These are phyloP conservation scores for Solanum dulcamara DNA, from an alignment of 257 asterid species.

Conservation along the genomic window DNA sequence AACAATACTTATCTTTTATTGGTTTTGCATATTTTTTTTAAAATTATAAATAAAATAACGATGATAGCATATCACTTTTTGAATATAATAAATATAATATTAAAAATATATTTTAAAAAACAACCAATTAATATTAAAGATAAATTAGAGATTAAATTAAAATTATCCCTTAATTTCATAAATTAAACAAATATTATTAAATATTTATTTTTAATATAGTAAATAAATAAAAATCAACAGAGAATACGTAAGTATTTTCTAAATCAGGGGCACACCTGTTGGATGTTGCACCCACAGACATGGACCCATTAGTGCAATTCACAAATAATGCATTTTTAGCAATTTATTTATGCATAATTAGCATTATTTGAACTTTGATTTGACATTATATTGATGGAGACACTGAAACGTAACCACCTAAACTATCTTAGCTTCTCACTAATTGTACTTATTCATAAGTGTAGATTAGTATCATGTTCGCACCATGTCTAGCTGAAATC, in stretches of 20 bases:
- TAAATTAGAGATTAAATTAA: too few relatives aligned
- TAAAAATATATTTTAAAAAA: too few relatives aligned
- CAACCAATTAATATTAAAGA: too few relatives aligned
- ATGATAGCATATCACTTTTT: too few relatives aligned
- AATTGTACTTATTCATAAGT: neutral
- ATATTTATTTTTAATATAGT: too few relatives aligned
- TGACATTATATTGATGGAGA: neutral
- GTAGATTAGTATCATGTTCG: neutral
- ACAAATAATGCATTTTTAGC: neutral
- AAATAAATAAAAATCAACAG: too few relatives aligned
- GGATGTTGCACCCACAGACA: neutral
- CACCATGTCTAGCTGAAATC: neutral
- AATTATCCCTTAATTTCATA: too few relatives aligned
- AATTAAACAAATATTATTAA: too few relatives aligned
- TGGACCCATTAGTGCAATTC: neutral
- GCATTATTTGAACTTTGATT: neutral
- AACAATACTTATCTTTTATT: too few relatives aligned
- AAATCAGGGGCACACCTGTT: neutral
- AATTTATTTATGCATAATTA: neutral
- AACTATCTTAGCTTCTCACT: neutral
- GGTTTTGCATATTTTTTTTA: too few relatives aligned
- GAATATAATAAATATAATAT: too few relatives aligned
- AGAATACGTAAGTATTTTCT: neutral
- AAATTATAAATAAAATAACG: too few relatives aligned
- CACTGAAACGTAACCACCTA: neutral